Base-by-base conservation (phyloP, 371 early-diverging fungal species). In the Mortierella sp. region DNA sequence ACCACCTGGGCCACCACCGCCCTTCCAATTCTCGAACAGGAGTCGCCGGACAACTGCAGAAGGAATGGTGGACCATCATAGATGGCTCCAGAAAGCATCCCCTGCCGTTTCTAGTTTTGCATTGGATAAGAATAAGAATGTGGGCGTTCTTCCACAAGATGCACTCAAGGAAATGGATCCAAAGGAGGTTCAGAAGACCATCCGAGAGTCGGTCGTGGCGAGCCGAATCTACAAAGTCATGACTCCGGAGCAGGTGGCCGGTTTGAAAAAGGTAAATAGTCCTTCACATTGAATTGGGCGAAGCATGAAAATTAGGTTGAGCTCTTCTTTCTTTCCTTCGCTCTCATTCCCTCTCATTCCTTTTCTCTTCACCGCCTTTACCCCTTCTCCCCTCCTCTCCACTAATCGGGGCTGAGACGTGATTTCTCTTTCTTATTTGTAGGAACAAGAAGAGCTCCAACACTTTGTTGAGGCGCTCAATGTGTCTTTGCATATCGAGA, bases 201-300 rank as follows among this genome's bases (percentile, higher is more conserved):
- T 75, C 1, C 62, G 44, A 9, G 53, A 65, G 11, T 44, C 70
- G 1, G 70, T 69, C 18, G 55, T 75, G 19, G 62, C 68, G 11
- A 76, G 76, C 23, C 76, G 76, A 15, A 68, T 76, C 26, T 76
- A 76, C 61, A 66, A 60, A 28, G 68, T 76, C 28, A 56, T 76
- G 61, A 56, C 29, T 21, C 25, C 59, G 4, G 76, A 76, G 16
- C 71, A 76, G 25, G n/a, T 71, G 5, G 71, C 60, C 1, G 52
- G 48, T 15, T 61, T 76, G 21, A 63, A 67, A 53, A 71, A 67
- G 76, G 76, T 76, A 75, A 28, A 1, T 3, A n/a, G 50, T 5
- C 16, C 5, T 5, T 50, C 21, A 50, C 21, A 7, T 50, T 4
- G 21, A 50, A 37, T 37, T 37, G 37, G 37, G 37, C 37, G 37